Conservation (phyloP, 164 flowering plant species). For the Stephania cephalantha region DNA sequence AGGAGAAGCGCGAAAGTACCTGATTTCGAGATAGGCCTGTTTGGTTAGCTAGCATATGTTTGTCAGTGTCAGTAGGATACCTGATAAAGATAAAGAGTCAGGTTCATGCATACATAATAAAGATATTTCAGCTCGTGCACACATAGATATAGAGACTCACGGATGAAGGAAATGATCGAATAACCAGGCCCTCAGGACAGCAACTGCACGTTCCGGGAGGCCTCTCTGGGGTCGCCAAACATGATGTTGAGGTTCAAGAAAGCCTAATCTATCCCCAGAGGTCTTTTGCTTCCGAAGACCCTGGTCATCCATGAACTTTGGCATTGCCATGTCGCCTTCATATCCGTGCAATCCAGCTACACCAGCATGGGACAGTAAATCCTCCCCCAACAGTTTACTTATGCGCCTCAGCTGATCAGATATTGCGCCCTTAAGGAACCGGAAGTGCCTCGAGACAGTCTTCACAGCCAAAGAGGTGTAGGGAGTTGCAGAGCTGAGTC, state of each 20-base stretch:
- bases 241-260: slow-evolving; percentile 51
- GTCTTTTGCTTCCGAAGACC: slow-evolving; percentile 30
- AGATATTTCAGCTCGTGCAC: background rate
- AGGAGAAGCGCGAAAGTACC: slow-evolving; percentile 27
- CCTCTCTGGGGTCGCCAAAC: slow-evolving; percentile 95
- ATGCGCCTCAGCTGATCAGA: slow-evolving; percentile 47
- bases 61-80: slow-evolving; percentile 90
- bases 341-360: slow-evolving; percentile 20
- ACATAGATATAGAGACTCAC: slow-evolving; percentile 33
- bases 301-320: slow-evolving; percentile 37
- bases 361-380: slow-evolving; percentile 31
- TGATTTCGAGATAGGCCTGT: slow-evolving; percentile 89
- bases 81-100: slow-evolving; percentile 28
- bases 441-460: slow-evolving; percentile 56
- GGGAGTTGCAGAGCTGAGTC: slow-evolving; percentile 73
- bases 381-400: slow-evolving; percentile 52
- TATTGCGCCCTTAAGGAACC: slow-evolving; percentile 50
- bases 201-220: slow-evolving; percentile 83
- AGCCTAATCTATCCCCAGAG: slow-evolving; percentile 27
- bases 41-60: slow-evolving; percentile 84
- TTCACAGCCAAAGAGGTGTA: slow-evolving; percentile 57
- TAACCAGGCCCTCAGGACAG: slow-evolving; percentile 82
- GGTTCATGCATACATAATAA: background rate
- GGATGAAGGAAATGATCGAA: slow-evolving; percentile 98
- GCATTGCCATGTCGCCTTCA: slow-evolving; percentile 25